Percentiles rank a stretch among this genome's conserved stretches.
phyloP scores from a whole-genome alignment of 225 moss, liverwort and hornwort species.

The Thuidium tamariscinum region DNA sequence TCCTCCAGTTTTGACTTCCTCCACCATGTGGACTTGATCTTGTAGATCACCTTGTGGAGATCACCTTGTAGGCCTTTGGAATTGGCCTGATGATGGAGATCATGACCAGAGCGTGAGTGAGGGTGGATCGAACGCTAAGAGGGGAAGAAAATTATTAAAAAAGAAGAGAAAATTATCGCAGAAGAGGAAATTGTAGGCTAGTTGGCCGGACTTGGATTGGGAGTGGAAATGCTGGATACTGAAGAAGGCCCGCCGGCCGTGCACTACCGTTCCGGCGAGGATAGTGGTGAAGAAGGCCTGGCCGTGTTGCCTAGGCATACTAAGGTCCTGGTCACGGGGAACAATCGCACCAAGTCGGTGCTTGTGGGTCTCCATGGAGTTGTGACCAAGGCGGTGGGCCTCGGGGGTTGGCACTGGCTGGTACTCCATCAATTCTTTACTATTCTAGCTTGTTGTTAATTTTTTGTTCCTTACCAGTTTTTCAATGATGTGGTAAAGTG shows the following conservation, averaged over 20 bases:
- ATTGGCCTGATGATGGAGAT: slow-evolving; percentile 2
- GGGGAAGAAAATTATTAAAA: neutral
- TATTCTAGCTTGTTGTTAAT: neutral
- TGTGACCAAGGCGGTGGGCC: slow-evolving; percentile 58
- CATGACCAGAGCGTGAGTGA: neutral
- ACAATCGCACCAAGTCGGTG: slow-evolving; percentile 61
- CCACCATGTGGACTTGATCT: neutral
- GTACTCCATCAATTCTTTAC: slow-evolving; percentile 1
- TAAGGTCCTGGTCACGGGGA: slow-evolving; percentile 56
- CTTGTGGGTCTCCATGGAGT: slow-evolving; percentile 57
- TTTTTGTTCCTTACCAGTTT: neutral
- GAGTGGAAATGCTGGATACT: slow-evolving; percentile 52
- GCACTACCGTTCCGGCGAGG: slow-evolving; percentile 39
- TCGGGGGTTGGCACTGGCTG: slow-evolving; percentile 73
- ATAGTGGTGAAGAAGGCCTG: slow-evolving; percentile 51
- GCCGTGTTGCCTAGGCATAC: slow-evolving; percentile 51
- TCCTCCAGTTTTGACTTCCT: slow-evolving; percentile 7
- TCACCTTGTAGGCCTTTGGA: neutral
- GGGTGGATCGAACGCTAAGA: neutral
- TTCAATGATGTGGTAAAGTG: neutral
- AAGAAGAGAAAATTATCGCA: neutral
- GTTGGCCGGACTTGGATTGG: neutral
- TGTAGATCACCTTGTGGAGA: neutral
- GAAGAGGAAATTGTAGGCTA: neutral
- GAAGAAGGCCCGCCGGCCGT: slow-evolving; percentile 54